phyloP scores from a whole-genome alignment of 345 rosid species.

The Bretschneidera sinensis region DNA sequence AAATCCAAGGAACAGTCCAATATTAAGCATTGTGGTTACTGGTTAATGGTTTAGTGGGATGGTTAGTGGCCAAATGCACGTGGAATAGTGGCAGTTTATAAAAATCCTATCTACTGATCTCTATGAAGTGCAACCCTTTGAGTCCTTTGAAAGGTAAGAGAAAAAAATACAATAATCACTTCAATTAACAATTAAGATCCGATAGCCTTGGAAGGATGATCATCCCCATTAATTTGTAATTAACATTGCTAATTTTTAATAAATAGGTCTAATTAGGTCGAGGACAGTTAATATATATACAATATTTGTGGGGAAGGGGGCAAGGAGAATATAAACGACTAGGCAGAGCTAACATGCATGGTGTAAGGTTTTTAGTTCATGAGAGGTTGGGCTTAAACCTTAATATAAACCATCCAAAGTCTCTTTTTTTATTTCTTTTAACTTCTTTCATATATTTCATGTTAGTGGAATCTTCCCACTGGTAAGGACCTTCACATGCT shows the following conservation, averaged over 20 bases:
- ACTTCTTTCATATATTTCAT: not conserved
- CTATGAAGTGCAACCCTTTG: not conserved
- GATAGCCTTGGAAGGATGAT: too few relatives aligned
- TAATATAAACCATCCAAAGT: not conserved
- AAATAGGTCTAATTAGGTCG: too few relatives aligned
- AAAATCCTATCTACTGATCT: too few relatives aligned
- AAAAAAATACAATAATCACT: too few relatives aligned
- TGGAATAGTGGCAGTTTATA: not conserved
- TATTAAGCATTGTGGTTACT: not conserved
- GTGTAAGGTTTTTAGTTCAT: constrained; percentile 26
- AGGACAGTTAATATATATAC: not conserved
- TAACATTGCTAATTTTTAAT: too few relatives aligned
- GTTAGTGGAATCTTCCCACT: not conserved
- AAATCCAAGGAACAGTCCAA: not conserved
- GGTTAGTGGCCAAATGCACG: not conserved
- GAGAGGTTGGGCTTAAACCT: constrained; percentile 22
- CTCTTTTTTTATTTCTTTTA: not conserved
- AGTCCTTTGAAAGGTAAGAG: not conserved
- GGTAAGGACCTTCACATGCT: not conserved
- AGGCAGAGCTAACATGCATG: constrained; percentile 21
- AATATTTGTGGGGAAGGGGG: constrained; percentile 10
- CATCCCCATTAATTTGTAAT: too few relatives aligned
- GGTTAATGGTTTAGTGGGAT: not conserved
- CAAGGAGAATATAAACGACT: constrained; percentile 37
- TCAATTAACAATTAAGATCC: too few relatives aligned